Conservation (phyloP, 768 basidiomycete genomes). For the Macrolepiota fuliginosa region DNA sequence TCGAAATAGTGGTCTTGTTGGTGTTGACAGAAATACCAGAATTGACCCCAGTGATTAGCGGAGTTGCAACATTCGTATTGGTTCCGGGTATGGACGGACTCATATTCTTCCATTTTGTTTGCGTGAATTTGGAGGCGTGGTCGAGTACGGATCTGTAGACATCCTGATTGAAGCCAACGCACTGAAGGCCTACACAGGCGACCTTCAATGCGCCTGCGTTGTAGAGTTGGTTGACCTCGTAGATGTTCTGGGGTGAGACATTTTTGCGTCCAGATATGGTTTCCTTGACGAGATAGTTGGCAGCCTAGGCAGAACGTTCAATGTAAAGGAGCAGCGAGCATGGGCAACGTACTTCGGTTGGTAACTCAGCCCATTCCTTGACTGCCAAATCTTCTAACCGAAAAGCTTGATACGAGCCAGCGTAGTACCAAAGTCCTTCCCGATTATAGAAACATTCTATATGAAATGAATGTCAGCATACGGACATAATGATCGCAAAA, state of each 20-base stretch:
- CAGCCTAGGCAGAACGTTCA: constrained; percentile 42
- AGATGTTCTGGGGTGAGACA: constrained; percentile 72
- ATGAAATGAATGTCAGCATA: neutral
- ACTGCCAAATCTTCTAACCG: constrained; percentile 60
- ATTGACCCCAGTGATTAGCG: neutral
- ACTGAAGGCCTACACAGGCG: constrained; percentile 72
- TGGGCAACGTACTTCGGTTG: constrained; percentile 49
- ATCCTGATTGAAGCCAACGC: constrained; percentile 69
- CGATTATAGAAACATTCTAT: constrained; percentile 81
- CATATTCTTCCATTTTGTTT: constrained; percentile 34
- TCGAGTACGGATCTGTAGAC: constrained; percentile 67
- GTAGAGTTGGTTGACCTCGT: constrained; percentile 74
- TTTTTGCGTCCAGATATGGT: constrained; percentile 72
- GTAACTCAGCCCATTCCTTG: constrained; percentile 69
- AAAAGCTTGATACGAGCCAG: constrained; percentile 72
- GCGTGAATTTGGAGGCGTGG: constrained; percentile 49
- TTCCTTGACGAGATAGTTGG: constrained; percentile 65
- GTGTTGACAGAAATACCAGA: neutral
- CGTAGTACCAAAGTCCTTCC: constrained; percentile 82
- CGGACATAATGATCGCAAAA: neutral
- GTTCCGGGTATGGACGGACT: neutral
- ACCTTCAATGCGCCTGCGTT: constrained; percentile 69
- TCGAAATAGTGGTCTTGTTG: neutral
- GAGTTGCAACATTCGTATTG: neutral
- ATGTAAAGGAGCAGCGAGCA: neutral